These are phyloP conservation scores for Magnolia sinica DNA, from an alignment of 164 flowering plant genomes.

Conservation along the genomic window DNA sequence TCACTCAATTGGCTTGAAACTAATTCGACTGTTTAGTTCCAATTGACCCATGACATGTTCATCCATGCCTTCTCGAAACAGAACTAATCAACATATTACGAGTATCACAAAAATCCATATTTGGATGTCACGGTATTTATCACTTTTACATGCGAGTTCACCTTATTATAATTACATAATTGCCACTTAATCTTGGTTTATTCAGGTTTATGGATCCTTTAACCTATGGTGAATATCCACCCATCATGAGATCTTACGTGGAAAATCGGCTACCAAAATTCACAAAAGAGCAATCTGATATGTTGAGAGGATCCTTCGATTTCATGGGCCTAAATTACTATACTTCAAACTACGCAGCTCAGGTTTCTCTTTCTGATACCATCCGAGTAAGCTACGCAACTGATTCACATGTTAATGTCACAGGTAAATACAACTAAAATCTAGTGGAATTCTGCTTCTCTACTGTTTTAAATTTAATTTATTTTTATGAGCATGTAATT, in stretches of 20 bases:
- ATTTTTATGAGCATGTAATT: not conserved
- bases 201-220: slow-evolving; percentile 52
- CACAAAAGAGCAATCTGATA: slow-evolving; percentile 30
- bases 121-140: not conserved
- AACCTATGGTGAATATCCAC: slow-evolving; percentile 49
- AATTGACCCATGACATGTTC: no score
- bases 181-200: not conserved
- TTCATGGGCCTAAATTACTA: slow-evolving; percentile 45
- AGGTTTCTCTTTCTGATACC: not conserved
- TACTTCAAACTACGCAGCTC: slow-evolving; percentile 35
- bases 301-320: slow-evolving; percentile 34
- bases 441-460: not conserved
- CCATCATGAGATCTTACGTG: slow-evolving; percentile 31
- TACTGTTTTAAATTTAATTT: not conserved
- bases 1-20: no score
- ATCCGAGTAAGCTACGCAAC: slow-evolving; percentile 15
- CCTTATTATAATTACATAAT: not conserved
- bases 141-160: not conserved
- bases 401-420: slow-evolving; percentile 13
- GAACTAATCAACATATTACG: not conserved
- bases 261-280: slow-evolving; percentile 51
- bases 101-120: not conserved
- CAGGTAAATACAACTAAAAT: not conserved
- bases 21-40: no score
- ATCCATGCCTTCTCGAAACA: not conserved